Evolutionary conservation across 2,329 filamentous ascomycete species (phyloP).

Genomic region (Sphaerulina populicola): DNA sequence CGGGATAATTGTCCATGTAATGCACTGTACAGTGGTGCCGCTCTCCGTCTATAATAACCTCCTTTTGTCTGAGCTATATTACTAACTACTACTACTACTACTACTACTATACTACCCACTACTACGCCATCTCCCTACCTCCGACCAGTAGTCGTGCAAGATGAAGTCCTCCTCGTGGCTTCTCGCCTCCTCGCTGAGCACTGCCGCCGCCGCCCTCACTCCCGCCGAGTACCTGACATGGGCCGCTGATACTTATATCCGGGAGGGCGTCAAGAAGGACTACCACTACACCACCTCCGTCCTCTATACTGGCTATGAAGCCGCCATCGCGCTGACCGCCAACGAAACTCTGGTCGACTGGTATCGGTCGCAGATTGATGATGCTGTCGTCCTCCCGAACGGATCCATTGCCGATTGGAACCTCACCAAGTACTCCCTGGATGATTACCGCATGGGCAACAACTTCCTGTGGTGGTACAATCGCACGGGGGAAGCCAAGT

Average conservation of each 20-base stretch:
- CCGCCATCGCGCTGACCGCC: conserved; percentile 12
- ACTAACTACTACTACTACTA: too few species aligned
- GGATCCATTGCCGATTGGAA: conserved; percentile 45
- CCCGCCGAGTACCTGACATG: conserved; percentile 15
- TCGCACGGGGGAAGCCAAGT: conserved; percentile 20
- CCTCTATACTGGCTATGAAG: conserved; percentile 18
- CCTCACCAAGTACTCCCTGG: conserved; percentile 40
- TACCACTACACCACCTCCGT: conserved; percentile 17
- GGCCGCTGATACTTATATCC: conserved; percentile 17
- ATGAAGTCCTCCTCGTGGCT: conserved; percentile 9
- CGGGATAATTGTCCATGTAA: too few species aligned
- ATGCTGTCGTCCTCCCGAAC: conserved; percentile 41
- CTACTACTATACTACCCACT: too few species aligned
- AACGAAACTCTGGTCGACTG: conserved; percentile 19
- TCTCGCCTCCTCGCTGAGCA: conserved; percentile 3
- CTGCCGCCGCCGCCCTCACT: conserved; percentile 7
- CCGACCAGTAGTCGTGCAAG: not conserved
- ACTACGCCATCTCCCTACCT: not conserved
- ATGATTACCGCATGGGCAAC: conserved; percentile 30
- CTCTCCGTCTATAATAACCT: not conserved
- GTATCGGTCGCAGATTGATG: conserved; percentile 25
- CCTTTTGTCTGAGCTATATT: too few species aligned
- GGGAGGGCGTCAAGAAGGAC: conserved; percentile 12
- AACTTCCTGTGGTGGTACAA: conserved; percentile 24
- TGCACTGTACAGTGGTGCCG: too few species aligned